A percentile compares a stretch with the other conserved stretches of the same genome.
Conservation (phyloP, 164 flowering plant species). For the Piper betle region DNA sequence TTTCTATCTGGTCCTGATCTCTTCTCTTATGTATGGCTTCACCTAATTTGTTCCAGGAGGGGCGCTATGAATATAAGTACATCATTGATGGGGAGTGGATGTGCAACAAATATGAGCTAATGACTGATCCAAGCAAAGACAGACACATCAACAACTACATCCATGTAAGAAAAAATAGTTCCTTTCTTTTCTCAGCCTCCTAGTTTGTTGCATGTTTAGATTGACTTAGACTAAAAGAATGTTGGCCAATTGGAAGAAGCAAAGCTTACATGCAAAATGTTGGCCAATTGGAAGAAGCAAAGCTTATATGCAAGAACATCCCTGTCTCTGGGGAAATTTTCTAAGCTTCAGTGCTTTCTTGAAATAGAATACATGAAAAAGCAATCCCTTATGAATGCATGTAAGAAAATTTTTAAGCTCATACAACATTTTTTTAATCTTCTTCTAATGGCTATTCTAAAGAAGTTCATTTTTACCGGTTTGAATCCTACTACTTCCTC, state of each 20-base stretch:
- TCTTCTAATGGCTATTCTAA: too few relatives aligned
- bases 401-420: too few relatives aligned
- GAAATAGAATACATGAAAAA: too few relatives aligned
- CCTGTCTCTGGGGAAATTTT: not conserved
- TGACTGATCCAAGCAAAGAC: conserved; percentile 55
- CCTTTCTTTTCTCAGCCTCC: not conserved
- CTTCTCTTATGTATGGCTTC: not conserved
- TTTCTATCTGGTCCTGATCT: not conserved
- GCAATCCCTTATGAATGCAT: not conserved
- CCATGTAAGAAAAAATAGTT: conserved; percentile 28
- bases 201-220: not conserved
- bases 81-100: conserved; percentile 78
- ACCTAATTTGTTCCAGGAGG: conserved; percentile 45
- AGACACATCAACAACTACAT: conserved; percentile 91
- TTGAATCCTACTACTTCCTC: not conserved
- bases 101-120: conserved; percentile 37
- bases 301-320: not conserved
- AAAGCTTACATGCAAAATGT: not conserved
- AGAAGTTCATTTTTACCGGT: too few relatives aligned
- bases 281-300: not conserved
- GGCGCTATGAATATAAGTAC: conserved; percentile 86
- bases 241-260: not conserved
- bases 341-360: not conserved
- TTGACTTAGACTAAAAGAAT: not conserved
- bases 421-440: too few relatives aligned